These are phyloP conservation scores for Erodium texanum DNA, from an alignment of 441 rosid species.

Conservation along the genomic window DNA sequence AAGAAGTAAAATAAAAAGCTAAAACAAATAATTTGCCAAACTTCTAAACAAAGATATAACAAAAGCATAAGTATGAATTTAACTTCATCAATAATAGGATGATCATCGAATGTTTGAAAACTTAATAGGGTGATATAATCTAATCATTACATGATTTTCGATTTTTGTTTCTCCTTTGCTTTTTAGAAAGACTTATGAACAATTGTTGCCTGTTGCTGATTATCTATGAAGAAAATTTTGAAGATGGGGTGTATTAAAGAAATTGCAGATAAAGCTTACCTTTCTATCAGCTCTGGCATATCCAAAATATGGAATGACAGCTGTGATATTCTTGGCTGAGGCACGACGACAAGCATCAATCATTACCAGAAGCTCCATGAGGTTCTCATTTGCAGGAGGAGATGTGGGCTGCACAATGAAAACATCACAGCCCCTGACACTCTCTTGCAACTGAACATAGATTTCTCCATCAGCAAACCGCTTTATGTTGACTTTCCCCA, in stretches of 20 bases:
- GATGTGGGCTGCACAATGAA: constrained; percentile 61
- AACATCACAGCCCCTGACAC: constrained; percentile 71
- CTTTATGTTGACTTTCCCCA: constrained; percentile 56
- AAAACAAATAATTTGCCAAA: not conserved
- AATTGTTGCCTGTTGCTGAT: not conserved
- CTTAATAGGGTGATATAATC: not conserved
- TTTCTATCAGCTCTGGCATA: constrained; percentile 75
- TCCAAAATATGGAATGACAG: constrained; percentile 69
- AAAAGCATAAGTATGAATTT: not conserved
- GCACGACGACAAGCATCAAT: constrained; percentile 73
- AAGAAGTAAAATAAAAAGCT: not conserved
- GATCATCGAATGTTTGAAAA: not conserved
- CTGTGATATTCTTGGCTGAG: constrained; percentile 62
- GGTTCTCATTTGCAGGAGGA: constrained; percentile 68
- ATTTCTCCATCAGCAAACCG: constrained; percentile 70
- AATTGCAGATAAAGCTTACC: constrained; percentile 23
- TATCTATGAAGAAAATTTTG: not conserved
- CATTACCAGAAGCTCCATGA: constrained; percentile 67
- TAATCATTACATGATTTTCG: not conserved
- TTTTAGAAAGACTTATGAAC: not conserved
- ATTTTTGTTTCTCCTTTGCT: not conserved
- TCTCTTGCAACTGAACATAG: constrained; percentile 61
- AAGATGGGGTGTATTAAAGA: not conserved
- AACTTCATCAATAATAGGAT: not conserved
- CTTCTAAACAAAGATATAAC: not conserved